Conservation (phyloP, 2,329 filamentous ascomycete species). For the Talaromyces sp. region DNA sequence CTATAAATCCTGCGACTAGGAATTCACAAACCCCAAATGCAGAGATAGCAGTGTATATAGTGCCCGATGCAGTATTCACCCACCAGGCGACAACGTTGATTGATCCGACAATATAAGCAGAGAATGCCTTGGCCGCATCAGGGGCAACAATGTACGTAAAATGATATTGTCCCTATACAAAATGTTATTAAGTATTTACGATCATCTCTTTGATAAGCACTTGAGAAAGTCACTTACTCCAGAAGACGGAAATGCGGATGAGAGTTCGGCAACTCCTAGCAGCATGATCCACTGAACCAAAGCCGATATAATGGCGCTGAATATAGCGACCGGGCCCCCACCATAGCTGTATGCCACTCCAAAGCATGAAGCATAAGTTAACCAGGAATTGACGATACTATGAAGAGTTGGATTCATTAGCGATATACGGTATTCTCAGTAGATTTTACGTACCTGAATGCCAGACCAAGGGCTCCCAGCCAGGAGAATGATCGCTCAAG, state of each 20-base stretch:
- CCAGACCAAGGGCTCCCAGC: conserved; percentile 27
- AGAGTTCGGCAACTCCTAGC: background rate
- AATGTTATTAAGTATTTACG: background rate
- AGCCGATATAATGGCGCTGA: conserved; percentile 23
- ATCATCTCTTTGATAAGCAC: too few relatives aligned
- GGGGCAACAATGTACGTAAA: conserved; percentile 33
- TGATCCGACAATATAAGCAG: conserved; percentile 28
- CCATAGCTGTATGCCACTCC: conserved; percentile 27
- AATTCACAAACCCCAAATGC: conserved; percentile 19
- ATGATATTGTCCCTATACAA: conserved; percentile 34
- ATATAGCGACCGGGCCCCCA: conserved; percentile 25
- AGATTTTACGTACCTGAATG: conserved; percentile 29
- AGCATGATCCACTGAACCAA: conserved; percentile 25
- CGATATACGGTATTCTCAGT: too few relatives aligned
- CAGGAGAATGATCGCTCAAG: conserved; percentile 25
- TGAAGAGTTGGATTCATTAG: too few relatives aligned
- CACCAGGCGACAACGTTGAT: conserved; percentile 31
- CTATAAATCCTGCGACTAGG: conserved; percentile 12
- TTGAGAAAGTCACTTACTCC: background rate
- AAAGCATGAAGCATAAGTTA: conserved; percentile 26
- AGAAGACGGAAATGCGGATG: background rate
- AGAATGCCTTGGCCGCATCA: conserved; percentile 21
- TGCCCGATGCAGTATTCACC: conserved; percentile 19
- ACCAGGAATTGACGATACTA: conserved; percentile 31
- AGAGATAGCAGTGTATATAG: conserved; percentile 20